Evolutionary conservation across 2,329 filamentous ascomycete species (phyloP).

Genomic region (Fusarium euwallaceae): DNA sequence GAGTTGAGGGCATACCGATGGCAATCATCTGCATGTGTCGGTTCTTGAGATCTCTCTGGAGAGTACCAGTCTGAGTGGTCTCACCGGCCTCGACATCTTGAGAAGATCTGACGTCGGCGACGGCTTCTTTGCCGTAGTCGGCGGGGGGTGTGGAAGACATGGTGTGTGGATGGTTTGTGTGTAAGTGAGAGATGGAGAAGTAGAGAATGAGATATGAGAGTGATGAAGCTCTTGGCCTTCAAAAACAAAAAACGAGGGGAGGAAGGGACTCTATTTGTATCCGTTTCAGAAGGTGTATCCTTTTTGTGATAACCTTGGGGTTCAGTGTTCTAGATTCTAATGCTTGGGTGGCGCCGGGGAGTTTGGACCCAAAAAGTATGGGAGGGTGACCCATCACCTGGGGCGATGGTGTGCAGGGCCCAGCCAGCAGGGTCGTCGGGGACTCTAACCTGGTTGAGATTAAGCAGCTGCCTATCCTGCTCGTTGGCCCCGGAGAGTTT

Average conservation of each 20-base stretch:
- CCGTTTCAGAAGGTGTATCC: conserved; percentile 14
- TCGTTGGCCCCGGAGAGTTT: background rate
- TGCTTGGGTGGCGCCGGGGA: conserved; percentile 21
- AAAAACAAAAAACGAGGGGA: conserved; percentile 11
- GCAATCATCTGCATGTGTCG: conserved; percentile 98
- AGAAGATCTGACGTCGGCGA: conserved; percentile 28
- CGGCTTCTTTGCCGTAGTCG: conserved; percentile 40
- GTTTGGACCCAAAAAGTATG: conserved; percentile 14
- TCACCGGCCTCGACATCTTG: conserved; percentile 40
- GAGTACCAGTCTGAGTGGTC: conserved; percentile 33
- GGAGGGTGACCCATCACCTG: conserved; percentile 14
- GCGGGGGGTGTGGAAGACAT: conserved; percentile 35
- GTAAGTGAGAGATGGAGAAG: conserved; percentile 3
- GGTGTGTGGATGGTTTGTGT: background rate
- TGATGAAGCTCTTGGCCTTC: conserved; percentile 37
- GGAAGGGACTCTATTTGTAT: conserved; percentile 34
- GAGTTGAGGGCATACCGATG: conserved; percentile 66
- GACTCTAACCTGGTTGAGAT: conserved; percentile 30
- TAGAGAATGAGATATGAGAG: conserved; percentile 24
- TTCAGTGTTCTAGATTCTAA: conserved; percentile 30
- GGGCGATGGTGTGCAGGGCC: conserved; percentile 35
- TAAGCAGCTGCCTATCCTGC: conserved; percentile 10
- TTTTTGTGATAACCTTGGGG: conserved; percentile 5
- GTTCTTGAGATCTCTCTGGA: conserved; percentile 77
- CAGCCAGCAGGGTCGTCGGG: conserved; percentile 19